Percentiles rank a stretch among this genome's conserved stretches.
Conservation (phyloP, 163 green algal genomes). For the Chloroidium sp. region DNA sequence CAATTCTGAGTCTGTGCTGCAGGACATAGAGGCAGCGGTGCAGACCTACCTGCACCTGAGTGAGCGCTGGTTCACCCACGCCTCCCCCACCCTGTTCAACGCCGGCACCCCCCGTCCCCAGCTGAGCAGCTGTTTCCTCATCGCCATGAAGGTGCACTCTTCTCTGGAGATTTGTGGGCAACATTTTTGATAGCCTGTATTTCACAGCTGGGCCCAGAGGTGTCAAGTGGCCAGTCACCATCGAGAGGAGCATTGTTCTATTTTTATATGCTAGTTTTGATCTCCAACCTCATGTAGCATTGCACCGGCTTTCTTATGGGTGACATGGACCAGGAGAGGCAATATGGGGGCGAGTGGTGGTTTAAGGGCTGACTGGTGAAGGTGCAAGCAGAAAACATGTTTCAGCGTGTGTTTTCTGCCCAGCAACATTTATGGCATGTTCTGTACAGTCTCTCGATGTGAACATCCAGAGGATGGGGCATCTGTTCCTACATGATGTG, state of each 20-base stretch:
- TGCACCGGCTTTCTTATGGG: no score
- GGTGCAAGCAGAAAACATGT: no score
- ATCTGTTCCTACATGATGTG: no score
- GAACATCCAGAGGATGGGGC: no score
- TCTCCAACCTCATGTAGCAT: not conserved
- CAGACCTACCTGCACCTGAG: conserved; percentile 94
- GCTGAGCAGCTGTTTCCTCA: conserved; percentile 95
- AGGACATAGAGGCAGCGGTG: conserved; percentile 31
- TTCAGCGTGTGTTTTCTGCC: no score
- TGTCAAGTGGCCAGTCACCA: not conserved
- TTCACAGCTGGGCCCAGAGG: not conserved
- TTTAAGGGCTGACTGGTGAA: no score
- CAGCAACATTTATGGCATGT: no score
- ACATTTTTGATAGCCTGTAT: not conserved
- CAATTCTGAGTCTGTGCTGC: conserved; percentile 6
- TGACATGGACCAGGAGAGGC: no score
- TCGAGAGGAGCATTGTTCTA: not conserved
- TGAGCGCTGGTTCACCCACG: conserved; percentile 99
- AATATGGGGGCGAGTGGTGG: no score
- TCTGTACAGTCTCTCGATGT: no score
- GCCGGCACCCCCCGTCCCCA: conserved; percentile 85
- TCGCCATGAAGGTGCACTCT: conserved; percentile 75
- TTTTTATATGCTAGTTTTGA: not conserved
- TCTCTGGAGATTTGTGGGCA: not conserved
- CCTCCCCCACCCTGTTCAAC: conserved; percentile 99